Base-by-base conservation (phyloP, 257 asterid species). In the Gynochthodes officinalis region DNA sequence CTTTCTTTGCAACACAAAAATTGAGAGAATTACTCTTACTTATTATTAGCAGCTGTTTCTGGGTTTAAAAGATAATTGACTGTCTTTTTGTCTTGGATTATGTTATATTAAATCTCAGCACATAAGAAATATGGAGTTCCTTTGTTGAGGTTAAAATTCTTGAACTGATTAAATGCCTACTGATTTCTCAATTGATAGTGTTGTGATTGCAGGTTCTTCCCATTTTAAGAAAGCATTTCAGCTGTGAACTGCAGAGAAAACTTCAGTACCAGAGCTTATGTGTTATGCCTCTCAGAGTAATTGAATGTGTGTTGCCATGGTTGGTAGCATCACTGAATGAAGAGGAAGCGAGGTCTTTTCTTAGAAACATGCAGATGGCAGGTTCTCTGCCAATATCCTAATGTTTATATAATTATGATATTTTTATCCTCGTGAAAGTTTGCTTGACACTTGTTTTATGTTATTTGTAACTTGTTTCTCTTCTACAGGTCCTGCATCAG, bases 271-370 rank as follows among this genome's bases (percentile, higher is more conserved):
- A 82, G 86, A 91, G 96, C 75, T 80, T 94, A 77, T 94, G 98
- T 88, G 97, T 88, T 66, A 94, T 94, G 97, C 98, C 98, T 49
- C 78, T 94, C 79, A 89, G 98, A 82, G 78, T 94, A 83, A 84
- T 94, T 54, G 98, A 94, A 76, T 86, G 96, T 39, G 98, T 94
- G 82, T 77, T 94, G 71, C 98, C 98, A 30, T 94, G 98, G 98
- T 84, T 94, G 88, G 92, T 94, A 52, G 94, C 92, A 73, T 89
- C 90, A 63, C 72, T 91, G 70, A 89, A 82, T 66, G 96, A 94
- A 82, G 96, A 81, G 74, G 96, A 88, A 76, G 97, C 96, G 72
- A 86, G 88, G n/a, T 71, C 85, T 64, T 91, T 94, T 76, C 96
- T 94, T 43, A 80, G 57, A 77, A 94, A 91, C 87, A 83, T 94